These are phyloP conservation scores for Trebouxia sp. DNA, from an alignment of 139 green algal genomes.

Conservation along the genomic window DNA sequence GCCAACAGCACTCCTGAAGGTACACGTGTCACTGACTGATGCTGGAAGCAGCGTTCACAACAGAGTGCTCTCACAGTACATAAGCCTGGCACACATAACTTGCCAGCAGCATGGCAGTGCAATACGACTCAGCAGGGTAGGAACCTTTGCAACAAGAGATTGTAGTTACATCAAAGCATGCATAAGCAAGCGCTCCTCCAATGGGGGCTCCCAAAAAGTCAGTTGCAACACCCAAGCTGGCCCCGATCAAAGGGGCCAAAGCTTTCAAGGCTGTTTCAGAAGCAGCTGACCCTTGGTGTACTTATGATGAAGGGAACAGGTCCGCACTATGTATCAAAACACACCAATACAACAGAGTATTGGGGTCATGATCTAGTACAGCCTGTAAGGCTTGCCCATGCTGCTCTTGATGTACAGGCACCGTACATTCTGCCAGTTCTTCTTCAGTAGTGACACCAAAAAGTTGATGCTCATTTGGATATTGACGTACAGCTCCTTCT, in stretches of 20 bases:
- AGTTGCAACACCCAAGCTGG: constrained; percentile 25
- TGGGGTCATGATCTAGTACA: neutral
- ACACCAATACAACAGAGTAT: neutral
- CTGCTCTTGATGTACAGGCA: constrained; percentile 96
- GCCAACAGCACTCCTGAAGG: too few species aligned
- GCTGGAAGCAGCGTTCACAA: too few species aligned
- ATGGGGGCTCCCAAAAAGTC: constrained; percentile 27
- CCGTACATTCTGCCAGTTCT: constrained; percentile 99
- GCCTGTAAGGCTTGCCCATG: constrained; percentile 71
- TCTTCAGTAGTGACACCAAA: constrained; percentile 99
- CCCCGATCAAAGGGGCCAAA: neutral
- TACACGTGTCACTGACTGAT: too few species aligned
- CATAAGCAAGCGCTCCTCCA: constrained; percentile 32
- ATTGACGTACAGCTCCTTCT: constrained; percentile 89
- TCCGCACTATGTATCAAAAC: neutral
- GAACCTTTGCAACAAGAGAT: neutral
- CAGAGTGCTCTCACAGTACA: too few species aligned
- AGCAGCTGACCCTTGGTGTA: constrained; percentile 30
- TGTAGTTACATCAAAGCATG: neutral
- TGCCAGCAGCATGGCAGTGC: neutral
- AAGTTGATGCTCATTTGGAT: constrained; percentile 95
- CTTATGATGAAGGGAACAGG: constrained; percentile 20
- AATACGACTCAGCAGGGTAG: neutral
- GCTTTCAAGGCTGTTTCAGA: neutral
- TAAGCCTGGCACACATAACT: too few species aligned